Conservation (phyloP, 192 early-diverging fungal species). For the Gonapodya sp. region DNA sequence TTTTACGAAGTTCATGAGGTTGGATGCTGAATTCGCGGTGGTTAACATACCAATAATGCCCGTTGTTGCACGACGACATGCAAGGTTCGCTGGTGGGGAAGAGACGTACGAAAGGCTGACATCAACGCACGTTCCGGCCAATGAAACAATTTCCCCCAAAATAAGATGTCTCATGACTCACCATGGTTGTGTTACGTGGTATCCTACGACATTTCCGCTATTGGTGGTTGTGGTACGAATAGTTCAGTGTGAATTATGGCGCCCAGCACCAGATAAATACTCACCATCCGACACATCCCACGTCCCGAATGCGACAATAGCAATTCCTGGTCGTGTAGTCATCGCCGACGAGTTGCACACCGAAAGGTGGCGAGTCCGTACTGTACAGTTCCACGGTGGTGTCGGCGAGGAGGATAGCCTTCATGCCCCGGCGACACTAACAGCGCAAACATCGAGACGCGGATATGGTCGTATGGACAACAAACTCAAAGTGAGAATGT, state of each 20-base stretch:
- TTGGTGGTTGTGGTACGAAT: not conserved
- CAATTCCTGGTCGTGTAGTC: constrained; percentile 73
- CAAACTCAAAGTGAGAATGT: no score
- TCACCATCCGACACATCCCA: constrained; percentile 69
- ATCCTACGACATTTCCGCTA: constrained; percentile 59
- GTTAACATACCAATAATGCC: constrained; percentile 38
- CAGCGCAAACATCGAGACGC: no score
- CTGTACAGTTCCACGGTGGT: constrained; percentile 63
- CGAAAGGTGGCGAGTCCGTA: constrained; percentile 55
- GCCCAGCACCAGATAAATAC: not conserved
- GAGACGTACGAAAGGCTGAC: no score
- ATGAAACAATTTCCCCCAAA: not conserved
- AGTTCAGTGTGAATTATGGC: not conserved
- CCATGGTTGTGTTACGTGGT: constrained; percentile 63
- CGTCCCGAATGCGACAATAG: constrained; percentile 64
- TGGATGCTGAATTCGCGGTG: not conserved
- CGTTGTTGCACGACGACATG: constrained; percentile 47
- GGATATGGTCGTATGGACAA: no score
- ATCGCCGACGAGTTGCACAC: constrained; percentile 65
- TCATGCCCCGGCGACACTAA: constrained; percentile 68
- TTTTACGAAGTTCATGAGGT: no score
- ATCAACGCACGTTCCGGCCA: no score
- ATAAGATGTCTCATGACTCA: not conserved
- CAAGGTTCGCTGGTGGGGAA: constrained; percentile 32
- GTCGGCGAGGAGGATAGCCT: constrained; percentile 70